Evolutionary conservation across 2,329 filamentous ascomycete species (phyloP).

Genomic region (Alternaria arborescens): DNA sequence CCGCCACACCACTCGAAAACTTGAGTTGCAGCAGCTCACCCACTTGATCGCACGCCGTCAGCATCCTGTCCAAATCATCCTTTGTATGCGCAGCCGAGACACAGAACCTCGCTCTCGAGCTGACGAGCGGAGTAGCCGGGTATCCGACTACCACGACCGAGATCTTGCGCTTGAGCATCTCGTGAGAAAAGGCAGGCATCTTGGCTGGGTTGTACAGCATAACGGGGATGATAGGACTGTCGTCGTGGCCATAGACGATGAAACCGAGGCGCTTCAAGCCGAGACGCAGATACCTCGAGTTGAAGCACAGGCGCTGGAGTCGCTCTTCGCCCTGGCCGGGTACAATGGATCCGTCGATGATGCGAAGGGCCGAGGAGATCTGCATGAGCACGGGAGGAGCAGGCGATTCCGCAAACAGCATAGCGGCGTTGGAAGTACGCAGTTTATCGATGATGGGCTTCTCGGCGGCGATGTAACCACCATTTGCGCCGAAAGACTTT

Average conservation of each 20-base stretch:
- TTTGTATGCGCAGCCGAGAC: constrained; percentile 97
- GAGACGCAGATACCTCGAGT: constrained; percentile 96
- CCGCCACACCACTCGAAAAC: constrained; percentile 94
- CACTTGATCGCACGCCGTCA: constrained; percentile 90
- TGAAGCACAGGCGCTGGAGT: constrained; percentile 94
- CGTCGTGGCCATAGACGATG: constrained; percentile 97
- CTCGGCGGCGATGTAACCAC: constrained; percentile 90
- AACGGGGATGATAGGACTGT: constrained; percentile 94
- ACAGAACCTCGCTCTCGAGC: constrained; percentile 93
- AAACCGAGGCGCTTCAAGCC: constrained; percentile 96
- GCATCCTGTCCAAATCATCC: constrained; percentile 90
- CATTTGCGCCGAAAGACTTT: constrained; percentile 98
- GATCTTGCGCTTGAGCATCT: constrained; percentile 98
- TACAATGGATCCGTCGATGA: constrained; percentile 86
- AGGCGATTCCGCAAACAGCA: constrained; percentile 86
- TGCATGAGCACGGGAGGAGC: constrained; percentile 89
- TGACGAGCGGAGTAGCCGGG: constrained; percentile 93
- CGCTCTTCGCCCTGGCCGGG: constrained; percentile 96
- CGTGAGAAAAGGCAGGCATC: constrained; percentile 97
- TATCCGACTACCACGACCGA: constrained; percentile 97
- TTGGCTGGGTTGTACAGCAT: constrained; percentile 98
- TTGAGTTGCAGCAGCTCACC: constrained; percentile 93
- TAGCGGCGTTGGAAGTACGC: constrained; percentile 82
- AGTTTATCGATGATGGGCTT: constrained; percentile 94
- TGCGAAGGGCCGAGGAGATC: constrained; percentile 83